Conservation (phyloP, 495 filamentous ascomycete genomes). For the Friedmanniomyces endolithicus region DNA sequence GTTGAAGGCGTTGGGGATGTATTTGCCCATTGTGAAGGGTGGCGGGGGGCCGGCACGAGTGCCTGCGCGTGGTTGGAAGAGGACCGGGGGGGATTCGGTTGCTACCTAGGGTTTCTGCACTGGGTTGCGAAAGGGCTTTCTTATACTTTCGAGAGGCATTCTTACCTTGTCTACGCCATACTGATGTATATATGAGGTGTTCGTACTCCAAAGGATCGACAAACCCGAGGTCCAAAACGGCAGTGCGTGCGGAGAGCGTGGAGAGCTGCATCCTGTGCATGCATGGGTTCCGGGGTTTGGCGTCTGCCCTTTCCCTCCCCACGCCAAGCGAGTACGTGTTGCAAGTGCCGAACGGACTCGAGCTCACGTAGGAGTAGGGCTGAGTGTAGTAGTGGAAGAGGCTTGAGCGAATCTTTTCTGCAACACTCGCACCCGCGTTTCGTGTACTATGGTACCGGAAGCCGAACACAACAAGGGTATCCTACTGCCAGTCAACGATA, state of each 20-base stretch:
- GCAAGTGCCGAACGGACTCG: not conserved
- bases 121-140: too few relatives aligned
- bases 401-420: too few relatives aligned
- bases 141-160: too few relatives aligned
- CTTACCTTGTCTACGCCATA: not conserved
- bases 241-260: not conserved
- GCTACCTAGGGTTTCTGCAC: not conserved
- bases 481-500: not conserved
- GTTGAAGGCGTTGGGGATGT: conserved; percentile 26
- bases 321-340: not conserved
- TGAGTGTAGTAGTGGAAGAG: too few relatives aligned
- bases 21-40: conserved; percentile 14
- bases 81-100: not conserved
- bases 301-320: too few relatives aligned
- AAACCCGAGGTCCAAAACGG: not conserved
- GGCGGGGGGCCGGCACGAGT: too few relatives aligned
- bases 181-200: not conserved
- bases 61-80: too few relatives aligned
- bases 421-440: too few relatives aligned
- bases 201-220: not conserved
- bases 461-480: not conserved
- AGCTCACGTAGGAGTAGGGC: too few relatives aligned
- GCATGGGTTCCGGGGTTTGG: not conserved
- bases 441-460: not conserved
- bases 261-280: not conserved